These are phyloP conservation scores for Prorocentrum cordatum DNA, from an alignment of 169 alveolate genomes.

Conservation along the genomic window DNA sequence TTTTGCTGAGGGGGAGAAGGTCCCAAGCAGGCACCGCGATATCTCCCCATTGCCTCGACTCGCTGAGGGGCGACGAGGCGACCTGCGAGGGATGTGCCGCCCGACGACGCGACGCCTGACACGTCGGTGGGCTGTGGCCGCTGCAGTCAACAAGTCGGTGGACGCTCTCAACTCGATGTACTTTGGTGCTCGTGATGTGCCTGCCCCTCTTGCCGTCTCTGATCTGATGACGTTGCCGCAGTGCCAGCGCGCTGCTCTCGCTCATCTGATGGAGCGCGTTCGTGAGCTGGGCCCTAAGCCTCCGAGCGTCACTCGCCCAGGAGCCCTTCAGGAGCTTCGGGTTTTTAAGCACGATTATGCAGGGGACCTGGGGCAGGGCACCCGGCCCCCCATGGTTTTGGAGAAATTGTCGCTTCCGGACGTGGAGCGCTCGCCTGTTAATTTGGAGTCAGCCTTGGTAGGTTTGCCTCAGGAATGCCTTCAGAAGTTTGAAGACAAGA, in stretches of 20 bases:
- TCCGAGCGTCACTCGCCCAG: not conserved
- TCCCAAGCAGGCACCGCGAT: not conserved
- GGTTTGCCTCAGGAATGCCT: not conserved
- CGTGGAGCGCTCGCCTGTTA: not conserved
- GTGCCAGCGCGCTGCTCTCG: not conserved
- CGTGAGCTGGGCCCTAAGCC: not conserved
- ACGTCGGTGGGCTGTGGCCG: not conserved
- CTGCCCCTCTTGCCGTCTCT: not conserved
- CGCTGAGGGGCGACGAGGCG: too few species aligned
- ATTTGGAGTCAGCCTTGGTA: not conserved
- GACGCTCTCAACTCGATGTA: not conserved
- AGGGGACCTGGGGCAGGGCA: not conserved
- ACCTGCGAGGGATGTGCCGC: not conserved
- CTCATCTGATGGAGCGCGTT: not conserved
- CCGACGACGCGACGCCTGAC: not conserved
- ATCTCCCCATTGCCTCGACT: not conserved
- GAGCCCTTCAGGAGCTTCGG: conserved; percentile 20
- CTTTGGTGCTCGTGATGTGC: not conserved
- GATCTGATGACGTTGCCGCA: not conserved
- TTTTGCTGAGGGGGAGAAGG: not conserved
- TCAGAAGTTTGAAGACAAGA: not conserved
- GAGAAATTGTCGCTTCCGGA: not conserved
- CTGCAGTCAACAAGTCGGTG: not conserved
- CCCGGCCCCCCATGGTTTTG: not conserved
- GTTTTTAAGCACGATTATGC: not conserved